Conservation (phyloP, 225 moss, liverwort and hornwort species). For the Neckera pumila region DNA sequence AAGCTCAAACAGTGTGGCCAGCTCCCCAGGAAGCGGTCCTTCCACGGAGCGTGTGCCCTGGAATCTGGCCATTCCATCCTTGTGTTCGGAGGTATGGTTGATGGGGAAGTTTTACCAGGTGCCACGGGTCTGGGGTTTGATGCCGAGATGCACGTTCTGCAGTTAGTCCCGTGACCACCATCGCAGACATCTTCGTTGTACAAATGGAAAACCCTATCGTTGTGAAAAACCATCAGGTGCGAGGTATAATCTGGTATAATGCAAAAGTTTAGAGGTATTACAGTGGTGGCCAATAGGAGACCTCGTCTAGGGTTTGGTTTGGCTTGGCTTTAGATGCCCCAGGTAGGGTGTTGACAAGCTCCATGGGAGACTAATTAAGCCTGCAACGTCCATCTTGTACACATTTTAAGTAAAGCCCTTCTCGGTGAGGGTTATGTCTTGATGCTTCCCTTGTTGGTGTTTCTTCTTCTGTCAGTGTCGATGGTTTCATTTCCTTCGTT, state of each 20-base stretch:
- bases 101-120: constrained; percentile 43
- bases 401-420: constrained; percentile 18
- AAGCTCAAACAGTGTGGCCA: constrained; percentile 76
- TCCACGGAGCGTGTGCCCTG: constrained; percentile 77
- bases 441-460: not conserved
- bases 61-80: constrained; percentile 73
- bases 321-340: constrained; percentile 21
- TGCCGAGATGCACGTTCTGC: constrained; percentile 68
- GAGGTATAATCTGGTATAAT: constrained; percentile 21
- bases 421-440: constrained; percentile 9
- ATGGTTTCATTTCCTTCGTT: not conserved
- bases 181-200: not conserved
- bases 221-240: constrained; percentile 4
- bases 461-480: not conserved
- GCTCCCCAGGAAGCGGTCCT: constrained; percentile 67
- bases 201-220: constrained; percentile 10
- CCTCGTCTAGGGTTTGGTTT: constrained; percentile 21
- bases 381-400: constrained; percentile 27
- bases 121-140: constrained; percentile 66
- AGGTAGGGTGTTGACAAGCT: constrained; percentile 23
- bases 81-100: constrained; percentile 95
- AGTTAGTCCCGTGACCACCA: constrained; percentile 62
- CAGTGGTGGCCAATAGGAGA: constrained; percentile 17
- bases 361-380: not conserved
- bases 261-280: constrained; percentile 25